Evolutionary conservation across 164 flowering plant genomes (phyloP), one percentile per base, ranked within the genome.

Genomic region (Chloranthus sessilifolius): DNA sequence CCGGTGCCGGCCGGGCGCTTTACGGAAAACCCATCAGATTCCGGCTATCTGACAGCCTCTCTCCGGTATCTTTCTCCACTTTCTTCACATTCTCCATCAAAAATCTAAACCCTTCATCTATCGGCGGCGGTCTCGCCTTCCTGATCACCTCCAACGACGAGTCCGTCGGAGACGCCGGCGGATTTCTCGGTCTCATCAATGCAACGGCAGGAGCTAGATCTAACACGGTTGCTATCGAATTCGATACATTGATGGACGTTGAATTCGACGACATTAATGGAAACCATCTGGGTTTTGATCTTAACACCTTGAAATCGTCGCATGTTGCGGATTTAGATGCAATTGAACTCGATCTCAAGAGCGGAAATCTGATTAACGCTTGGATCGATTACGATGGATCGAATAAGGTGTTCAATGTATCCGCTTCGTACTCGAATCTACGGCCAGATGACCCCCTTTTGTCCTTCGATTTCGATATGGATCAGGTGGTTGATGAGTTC

Each of bases 221-320:
- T 23, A 72, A 74, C 14, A 77, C 78, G 37, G 77, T 91, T 29
- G 96, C 91, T 2, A 80, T 92, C 7, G 99, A 92, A 52, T 92
- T 88, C 51, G 99, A 92, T 50, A 92, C 95, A 0, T 58, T 84
- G 10, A 88, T 92, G 99, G 97, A 92, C 49, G 85, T 79, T 1
- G 88, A 78, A 61, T 88, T 81, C 64, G 64, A 64, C 15, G 97
- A 92, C 57, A 74, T 88, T 22, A 89, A 92, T 47, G 85, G 95
- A 8, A 88, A 92, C 47, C 99, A 92, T 50, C 89, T 89, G 50
- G 97, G 97, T 1, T 48, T 92, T 63, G 95, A 92, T 71, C 67
- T 84, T 7, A 72, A 76, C 66, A 70, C 73, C 22, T 49, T 92
- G 75, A 75, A 78, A n/a, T 88, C 95, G 0, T 4, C 71, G n/a